Percentiles rank a stretch among this genome's conserved stretches.
These are phyloP conservation scores for Sphagnum fallax DNA, from an alignment of 228 moss, liverwort and hornwort species.

Conservation along the genomic window DNA sequence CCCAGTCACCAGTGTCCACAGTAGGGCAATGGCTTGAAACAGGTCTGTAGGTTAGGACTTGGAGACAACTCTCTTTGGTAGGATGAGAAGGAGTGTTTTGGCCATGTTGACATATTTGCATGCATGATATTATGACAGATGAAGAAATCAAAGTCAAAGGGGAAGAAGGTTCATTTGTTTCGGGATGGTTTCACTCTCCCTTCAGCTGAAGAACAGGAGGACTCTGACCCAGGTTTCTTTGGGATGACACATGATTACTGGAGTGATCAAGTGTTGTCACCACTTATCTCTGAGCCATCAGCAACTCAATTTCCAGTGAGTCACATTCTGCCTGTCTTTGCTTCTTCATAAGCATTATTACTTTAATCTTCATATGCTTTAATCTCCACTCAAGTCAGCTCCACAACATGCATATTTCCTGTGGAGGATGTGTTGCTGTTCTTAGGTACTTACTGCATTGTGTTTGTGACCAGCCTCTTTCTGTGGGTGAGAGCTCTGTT, in stretches of 20 bases:
- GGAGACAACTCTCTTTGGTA: too few relatives aligned
- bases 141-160: constrained; percentile 48
- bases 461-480: neutral
- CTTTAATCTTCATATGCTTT: neutral
- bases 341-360: neutral
- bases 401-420: neutral
- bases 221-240: constrained; percentile 14
- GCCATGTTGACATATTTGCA: too few relatives aligned
- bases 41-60: too few relatives aligned
- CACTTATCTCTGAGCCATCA: constrained; percentile 4
- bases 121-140: constrained; percentile 18
- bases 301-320: constrained; percentile 1
- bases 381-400: neutral
- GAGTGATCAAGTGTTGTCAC: constrained; percentile 17
- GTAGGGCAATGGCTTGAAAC: too few relatives aligned
- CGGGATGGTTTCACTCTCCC: constrained; percentile 57
- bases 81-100: too few relatives aligned
- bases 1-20: too few relatives aligned
- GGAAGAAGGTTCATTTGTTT: constrained; percentile 43
- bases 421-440: neutral
- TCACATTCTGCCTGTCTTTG: neutral
- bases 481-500: neutral
- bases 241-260: constrained; percentile 17
- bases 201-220: constrained; percentile 27
- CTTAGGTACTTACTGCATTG: neutral